Conservation (phyloP, 495 filamentous ascomycete genomes). For the Penicillium mononematosum region DNA sequence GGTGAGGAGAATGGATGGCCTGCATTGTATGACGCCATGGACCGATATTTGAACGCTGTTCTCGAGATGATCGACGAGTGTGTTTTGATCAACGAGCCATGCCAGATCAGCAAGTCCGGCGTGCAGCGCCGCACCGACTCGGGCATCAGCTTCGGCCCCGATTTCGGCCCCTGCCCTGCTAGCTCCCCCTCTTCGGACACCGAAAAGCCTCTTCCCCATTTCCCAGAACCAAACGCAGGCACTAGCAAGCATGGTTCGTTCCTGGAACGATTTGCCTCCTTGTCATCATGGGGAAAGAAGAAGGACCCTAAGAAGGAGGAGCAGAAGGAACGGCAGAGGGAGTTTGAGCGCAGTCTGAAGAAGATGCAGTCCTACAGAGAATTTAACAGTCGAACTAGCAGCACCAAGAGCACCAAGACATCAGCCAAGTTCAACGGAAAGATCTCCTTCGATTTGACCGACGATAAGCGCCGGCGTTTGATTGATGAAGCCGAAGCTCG, state of each 20-base stretch:
- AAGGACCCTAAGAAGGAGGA: slow-evolving; percentile 36
- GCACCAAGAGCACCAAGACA: slow-evolving; percentile 14
- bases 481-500: slow-evolving; percentile 48
- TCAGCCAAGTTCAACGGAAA: slow-evolving; percentile 26
- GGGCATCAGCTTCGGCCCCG: slow-evolving; percentile 58
- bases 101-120: slow-evolving; percentile 40
- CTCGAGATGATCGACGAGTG: slow-evolving; percentile 64
- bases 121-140: slow-evolving; percentile 49
- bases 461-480: slow-evolving; percentile 48
- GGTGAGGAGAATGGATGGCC: slow-evolving; percentile 59
- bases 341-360: slow-evolving; percentile 34
- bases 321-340: background rate
- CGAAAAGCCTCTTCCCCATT: slow-evolving; percentile 50
- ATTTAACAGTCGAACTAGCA: slow-evolving; percentile 28
- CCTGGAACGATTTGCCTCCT: slow-evolving; percentile 54
- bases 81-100: slow-evolving; percentile 45
- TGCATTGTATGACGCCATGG: slow-evolving; percentile 51
- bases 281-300: slow-evolving; percentile 5
- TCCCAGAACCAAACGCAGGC: slow-evolving; percentile 30
- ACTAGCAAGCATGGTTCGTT: slow-evolving; percentile 44
- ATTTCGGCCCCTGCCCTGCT: slow-evolving; percentile 39
- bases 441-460: slow-evolving; percentile 47
- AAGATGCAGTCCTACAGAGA: slow-evolving; percentile 50
- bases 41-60: slow-evolving; percentile 60
- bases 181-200: background rate